Evolutionary conservation across 2,329 filamentous ascomycete species (phyloP).

Genomic region (Mariannaea elegans): DNA sequence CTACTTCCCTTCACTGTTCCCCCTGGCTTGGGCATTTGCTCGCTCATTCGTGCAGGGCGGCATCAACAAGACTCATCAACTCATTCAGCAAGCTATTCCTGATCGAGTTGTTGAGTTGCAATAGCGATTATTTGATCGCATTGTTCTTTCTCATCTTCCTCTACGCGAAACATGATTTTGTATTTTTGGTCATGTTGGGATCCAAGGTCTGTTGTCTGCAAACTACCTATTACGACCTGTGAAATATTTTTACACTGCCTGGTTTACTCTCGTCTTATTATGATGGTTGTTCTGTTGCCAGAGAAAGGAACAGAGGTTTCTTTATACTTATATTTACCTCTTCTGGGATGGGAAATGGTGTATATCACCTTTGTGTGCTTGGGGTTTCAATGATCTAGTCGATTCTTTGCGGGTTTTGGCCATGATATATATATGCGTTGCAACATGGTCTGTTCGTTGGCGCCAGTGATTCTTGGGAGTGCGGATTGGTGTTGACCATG

Average conservation of each 20-base stretch:
- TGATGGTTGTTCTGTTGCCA: slow-evolving; percentile 2
- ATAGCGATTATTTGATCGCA: slow-evolving; percentile 28
- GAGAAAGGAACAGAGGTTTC: slow-evolving; percentile 7
- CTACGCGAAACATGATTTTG: slow-evolving; percentile 26
- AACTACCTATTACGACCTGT: not conserved
- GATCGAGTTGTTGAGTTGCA: slow-evolving; percentile 41
- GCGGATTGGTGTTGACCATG: not conserved
- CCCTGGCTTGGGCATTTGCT: slow-evolving; percentile 46
- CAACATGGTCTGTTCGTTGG: no score
- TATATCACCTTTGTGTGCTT: not conserved
- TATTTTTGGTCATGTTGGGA: slow-evolving; percentile 14
- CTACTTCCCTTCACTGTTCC: slow-evolving; percentile 59
- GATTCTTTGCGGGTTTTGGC: no score
- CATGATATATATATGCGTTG: no score
- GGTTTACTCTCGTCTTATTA: not conserved
- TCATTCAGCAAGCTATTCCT: slow-evolving; percentile 37
- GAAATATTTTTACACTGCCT: slow-evolving; percentile 6
- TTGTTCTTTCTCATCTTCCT: slow-evolving; percentile 24
- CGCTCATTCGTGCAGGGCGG: slow-evolving; percentile 45
- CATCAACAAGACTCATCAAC: slow-evolving; percentile 38
- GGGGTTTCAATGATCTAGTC: no score
- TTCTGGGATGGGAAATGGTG: not conserved
- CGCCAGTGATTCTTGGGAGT: no score
- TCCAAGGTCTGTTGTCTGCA: slow-evolving; percentile 1
- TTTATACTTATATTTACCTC: slow-evolving; percentile 6